phyloP scores from a whole-genome alignment of 1,284 basidiomycete genomes.

The Fomes fomentarius region DNA sequence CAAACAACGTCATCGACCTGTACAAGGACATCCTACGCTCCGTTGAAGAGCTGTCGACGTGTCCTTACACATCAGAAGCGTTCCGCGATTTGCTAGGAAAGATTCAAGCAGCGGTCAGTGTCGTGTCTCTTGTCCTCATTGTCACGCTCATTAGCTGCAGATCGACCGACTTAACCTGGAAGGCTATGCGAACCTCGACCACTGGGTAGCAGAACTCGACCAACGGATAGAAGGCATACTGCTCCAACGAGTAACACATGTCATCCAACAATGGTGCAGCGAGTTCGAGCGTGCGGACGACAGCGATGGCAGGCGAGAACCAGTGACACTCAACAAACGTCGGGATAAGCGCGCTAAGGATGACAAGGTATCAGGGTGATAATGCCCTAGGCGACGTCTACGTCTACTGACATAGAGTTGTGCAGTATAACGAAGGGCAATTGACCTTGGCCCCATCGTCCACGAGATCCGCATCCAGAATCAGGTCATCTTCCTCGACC shows the following conservation, averaged over 20 bases:
- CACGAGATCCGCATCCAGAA: constrained; percentile 98
- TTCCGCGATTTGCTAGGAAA: constrained; percentile 80
- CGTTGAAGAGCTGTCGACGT: constrained; percentile 87
- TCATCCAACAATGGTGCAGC: constrained; percentile 86
- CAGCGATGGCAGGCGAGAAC: constrained; percentile 59
- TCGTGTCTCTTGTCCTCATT: not conserved
- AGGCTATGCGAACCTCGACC: constrained; percentile 96
- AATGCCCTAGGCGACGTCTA: constrained; percentile 2
- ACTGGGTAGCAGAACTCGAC: constrained; percentile 93
- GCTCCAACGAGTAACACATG: constrained; percentile 75
- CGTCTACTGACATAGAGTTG: not conserved
- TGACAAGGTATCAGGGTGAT: constrained; percentile 75
- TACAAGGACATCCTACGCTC: constrained; percentile 85
- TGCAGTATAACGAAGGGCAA: constrained; percentile 66
- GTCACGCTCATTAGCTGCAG: constrained; percentile 38
- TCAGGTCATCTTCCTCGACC: constrained; percentile 98
- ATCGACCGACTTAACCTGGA: constrained; percentile 95
- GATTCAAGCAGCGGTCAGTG: constrained; percentile 83
- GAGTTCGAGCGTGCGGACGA: constrained; percentile 82
- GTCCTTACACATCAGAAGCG: constrained; percentile 82
- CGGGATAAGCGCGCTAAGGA: constrained; percentile 72
- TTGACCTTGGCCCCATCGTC: constrained; percentile 82
- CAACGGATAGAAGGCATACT: constrained; percentile 85
- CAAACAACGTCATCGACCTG: constrained; percentile 90
- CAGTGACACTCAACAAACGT: constrained; percentile 62